Evolutionary conservation across 805 yeast species (phyloP).

Genomic region (Ogataea degrootiae): DNA sequence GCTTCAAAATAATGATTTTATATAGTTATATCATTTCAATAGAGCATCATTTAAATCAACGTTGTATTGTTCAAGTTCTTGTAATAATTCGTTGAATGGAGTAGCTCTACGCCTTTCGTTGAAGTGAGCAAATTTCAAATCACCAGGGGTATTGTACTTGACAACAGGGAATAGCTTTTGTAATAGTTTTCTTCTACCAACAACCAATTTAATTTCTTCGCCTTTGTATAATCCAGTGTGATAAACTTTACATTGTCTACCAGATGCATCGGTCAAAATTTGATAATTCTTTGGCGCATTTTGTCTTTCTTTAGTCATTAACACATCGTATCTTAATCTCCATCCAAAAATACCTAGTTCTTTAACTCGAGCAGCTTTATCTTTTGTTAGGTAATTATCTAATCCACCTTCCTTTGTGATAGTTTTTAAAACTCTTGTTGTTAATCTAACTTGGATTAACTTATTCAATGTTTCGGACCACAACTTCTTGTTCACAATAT

Average conservation of each 20-base stretch:
- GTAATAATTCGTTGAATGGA: conserved; percentile 44
- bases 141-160: conserved; percentile 37
- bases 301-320: conserved; percentile 42
- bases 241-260: conserved; percentile 38
- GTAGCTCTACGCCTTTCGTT: conserved; percentile 38
- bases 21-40: conserved; percentile 6
- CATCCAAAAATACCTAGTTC: conserved; percentile 92
- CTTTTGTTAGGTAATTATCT: conserved; percentile 82
- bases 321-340: conserved; percentile 75
- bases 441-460: conserved; percentile 54
- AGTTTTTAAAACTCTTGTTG: conserved; percentile 79
- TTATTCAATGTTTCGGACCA: conserved; percentile 80
- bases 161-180: conserved; percentile 49
- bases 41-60: conserved; percentile 31
- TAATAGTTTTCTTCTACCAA: conserved; percentile 63
- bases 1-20: background rate
- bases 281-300: conserved; percentile 33
- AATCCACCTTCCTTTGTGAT: conserved; percentile 93
- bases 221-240: conserved; percentile 41
- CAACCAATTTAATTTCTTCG: conserved; percentile 43
- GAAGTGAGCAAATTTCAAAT: conserved; percentile 44
- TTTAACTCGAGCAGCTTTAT: conserved; percentile 83
- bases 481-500: conserved; percentile 65
- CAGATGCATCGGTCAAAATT: conserved; percentile 27
- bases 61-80: conserved; percentile 40